These are phyloP conservation scores for Carnegiea gigantea DNA, from an alignment of 179 eudicot genomes.

Conservation along the genomic window DNA sequence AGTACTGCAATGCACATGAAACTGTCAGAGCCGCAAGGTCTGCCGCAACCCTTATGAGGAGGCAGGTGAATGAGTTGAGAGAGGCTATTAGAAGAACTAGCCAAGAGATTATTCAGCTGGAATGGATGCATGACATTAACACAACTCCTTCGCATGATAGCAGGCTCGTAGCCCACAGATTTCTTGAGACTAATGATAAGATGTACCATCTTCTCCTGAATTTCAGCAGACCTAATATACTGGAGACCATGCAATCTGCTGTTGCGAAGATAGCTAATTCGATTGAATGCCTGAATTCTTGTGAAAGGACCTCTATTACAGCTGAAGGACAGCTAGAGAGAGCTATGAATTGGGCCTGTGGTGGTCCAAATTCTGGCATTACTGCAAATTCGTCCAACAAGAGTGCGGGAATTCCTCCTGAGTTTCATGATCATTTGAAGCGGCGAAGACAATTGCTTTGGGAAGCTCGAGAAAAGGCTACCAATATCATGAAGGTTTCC, in stretches of 20 bases:
- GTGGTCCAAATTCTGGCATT: conserved; percentile 64
- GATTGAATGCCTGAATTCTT: conserved; percentile 70
- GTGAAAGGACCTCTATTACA: conserved; percentile 71
- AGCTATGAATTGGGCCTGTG: conserved; percentile 99
- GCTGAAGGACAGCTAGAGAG: conserved; percentile 99
- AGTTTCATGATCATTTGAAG: conserved; percentile 84
- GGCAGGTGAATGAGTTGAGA: conserved; percentile 73
- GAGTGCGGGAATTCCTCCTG: conserved; percentile 78
- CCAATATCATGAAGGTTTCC: conserved; percentile 66
- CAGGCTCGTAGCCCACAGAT: conserved; percentile 61
- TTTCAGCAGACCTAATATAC: conserved; percentile 69
- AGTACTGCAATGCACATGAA: conserved; percentile 89
- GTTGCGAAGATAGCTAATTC: conserved; percentile 70
- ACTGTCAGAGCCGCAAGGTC: conserved; percentile 88
- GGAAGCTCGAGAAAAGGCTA: conserved; percentile 78
- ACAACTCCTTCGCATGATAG: conserved; percentile 53
- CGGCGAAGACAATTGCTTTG: conserved; percentile 62
- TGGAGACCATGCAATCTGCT: conserved; percentile 72
- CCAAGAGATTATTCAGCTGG: conserved; percentile 83
- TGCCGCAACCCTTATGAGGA: conserved; percentile 69
- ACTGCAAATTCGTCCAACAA: conserved; percentile 45
- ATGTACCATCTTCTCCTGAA: conserved; percentile 55
- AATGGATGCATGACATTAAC: conserved; percentile 81
- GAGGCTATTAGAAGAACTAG: conserved; percentile 67
- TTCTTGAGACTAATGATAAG: conserved; percentile 62